Evolutionary conservation across 805 yeast genomes (phyloP).

Genomic region (Kodamaea leandrae): DNA sequence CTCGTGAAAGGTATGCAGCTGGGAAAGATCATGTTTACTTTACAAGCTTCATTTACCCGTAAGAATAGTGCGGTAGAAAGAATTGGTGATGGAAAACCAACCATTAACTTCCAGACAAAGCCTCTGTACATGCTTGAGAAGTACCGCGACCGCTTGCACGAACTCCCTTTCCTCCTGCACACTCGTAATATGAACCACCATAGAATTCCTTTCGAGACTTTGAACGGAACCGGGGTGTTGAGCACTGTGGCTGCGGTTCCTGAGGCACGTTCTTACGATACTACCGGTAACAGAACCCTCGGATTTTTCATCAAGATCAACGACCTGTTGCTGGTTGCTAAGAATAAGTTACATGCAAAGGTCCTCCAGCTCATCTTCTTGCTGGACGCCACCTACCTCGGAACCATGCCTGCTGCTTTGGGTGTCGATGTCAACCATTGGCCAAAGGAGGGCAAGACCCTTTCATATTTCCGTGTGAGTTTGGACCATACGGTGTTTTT

Average conservation of each 20-base stretch:
- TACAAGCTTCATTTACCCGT: slow-evolving; percentile 23
- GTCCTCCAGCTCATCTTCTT: slow-evolving; percentile 22
- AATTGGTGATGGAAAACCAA: slow-evolving; percentile 3
- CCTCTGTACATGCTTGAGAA: slow-evolving; percentile 12
- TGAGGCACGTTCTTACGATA: slow-evolving; percentile 1
- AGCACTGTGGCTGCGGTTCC: slow-evolving; percentile 6
- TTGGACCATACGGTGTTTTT: slow-evolving; percentile 36
- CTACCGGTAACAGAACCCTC: slow-evolving; percentile 17
- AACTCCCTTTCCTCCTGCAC: slow-evolving; percentile 21
- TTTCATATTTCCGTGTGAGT: slow-evolving; percentile 34
- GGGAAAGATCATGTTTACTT: slow-evolving; percentile 20
- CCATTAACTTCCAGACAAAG: slow-evolving; percentile 9
- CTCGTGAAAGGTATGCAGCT: slow-evolving; percentile 24
- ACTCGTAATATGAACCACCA: slow-evolving; percentile 29
- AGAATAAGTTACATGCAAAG: slow-evolving; percentile 18
- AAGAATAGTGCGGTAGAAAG: slow-evolving; percentile 15
- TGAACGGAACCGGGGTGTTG: slow-evolving; percentile 5
- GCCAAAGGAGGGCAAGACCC: slow-evolving; percentile 4
- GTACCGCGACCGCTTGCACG: slow-evolving; percentile 14
- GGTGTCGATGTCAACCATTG: slow-evolving; percentile 15
- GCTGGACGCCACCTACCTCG: slow-evolving; percentile 34
- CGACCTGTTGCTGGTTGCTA: slow-evolving; percentile 27
- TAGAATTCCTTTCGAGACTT: slow-evolving; percentile 23
- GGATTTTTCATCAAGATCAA: slow-evolving; percentile 31
- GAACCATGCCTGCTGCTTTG: slow-evolving; percentile 25